Base-by-base conservation (phyloP, 164 flowering plant species). In the Vitis amurensis region DNA sequence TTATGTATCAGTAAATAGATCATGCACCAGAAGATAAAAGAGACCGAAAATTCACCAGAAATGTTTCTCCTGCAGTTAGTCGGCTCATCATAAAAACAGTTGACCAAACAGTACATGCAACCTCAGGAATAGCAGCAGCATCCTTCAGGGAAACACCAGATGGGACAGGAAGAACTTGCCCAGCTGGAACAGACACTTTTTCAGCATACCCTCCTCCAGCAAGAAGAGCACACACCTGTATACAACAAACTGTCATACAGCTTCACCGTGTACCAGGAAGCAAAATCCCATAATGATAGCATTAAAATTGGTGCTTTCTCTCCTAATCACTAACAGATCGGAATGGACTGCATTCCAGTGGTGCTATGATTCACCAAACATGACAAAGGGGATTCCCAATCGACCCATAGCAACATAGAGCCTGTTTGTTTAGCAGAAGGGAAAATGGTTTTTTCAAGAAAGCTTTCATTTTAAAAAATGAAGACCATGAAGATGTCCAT, bases 31-130 rank as follows among this genome's bases (percentile, higher is more conserved):
- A 37, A 59, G 47, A n/a, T 6, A 16, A 23, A 15, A 30, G 16
- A 9, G 48, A 0, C 0, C 57, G 8, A 66, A 11, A 64, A 56
- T 27, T 68, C 87, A 93, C 97, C 94, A 95, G 78, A 67, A 93
- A 86, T 17, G 87, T 79, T 78, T 95, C 99, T 50, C 98, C 98
- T 44, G 88, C 59, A 50, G 94, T 82, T 10, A 95, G 87, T 14
- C 65, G 78, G 77, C 98, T 86, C 76, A 56, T 90, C 99, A 95
- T 93, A 62, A 90, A 95, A 44, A 93, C 89, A 66, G 98, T 93
- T 0, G 98, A 95, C 99, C 98, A 95, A 66, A 95, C 99, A 52
- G 99, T 95, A 78, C 99, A 93, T 1, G 94, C 97, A 69, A 95
- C 98, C 85, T 95, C 99, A 9, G 99, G 98, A 57, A 95, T 83